Evolutionary conservation across 2,329 filamentous ascomycete species (phyloP).

Genomic region (Trichothecium roseum): DNA sequence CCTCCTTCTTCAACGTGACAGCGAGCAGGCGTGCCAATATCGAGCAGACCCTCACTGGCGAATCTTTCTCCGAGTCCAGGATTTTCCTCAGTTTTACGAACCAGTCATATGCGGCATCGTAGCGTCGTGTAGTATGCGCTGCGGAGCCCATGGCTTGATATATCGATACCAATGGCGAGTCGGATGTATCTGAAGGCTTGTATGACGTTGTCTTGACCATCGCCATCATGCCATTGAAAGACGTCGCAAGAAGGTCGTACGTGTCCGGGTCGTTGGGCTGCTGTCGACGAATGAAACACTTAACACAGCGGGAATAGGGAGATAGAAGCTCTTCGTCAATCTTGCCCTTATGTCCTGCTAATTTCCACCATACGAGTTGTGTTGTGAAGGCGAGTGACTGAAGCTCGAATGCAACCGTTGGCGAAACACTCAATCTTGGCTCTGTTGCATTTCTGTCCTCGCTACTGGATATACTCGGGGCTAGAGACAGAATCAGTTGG

Average conservation of each 20-base stretch:
- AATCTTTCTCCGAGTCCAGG: constrained; percentile 28
- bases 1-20: constrained; percentile 36
- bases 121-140: constrained; percentile 32
- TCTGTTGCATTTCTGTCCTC: constrained; percentile 49
- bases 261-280: constrained; percentile 24
- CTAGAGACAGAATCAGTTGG: constrained; percentile 53
- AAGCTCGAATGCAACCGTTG: constrained; percentile 48
- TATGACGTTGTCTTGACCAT: constrained; percentile 23
- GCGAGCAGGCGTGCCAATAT: constrained; percentile 45
- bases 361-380: constrained; percentile 54
- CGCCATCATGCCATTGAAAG: constrained; percentile 20
- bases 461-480: constrained; percentile 54
- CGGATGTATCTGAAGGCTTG: constrained; percentile 23
- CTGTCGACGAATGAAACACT: constrained; percentile 47
- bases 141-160: constrained; percentile 43
- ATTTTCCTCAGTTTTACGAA: constrained; percentile 32
- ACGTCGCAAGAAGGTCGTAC: constrained; percentile 20
- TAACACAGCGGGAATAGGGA: constrained; percentile 53
- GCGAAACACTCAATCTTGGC: constrained; percentile 41
- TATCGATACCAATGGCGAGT: constrained; percentile 33
- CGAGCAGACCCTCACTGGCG: constrained; percentile 39
- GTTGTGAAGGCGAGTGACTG: constrained; percentile 53
- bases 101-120: constrained; percentile 46
- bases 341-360: constrained; percentile 50
- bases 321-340: constrained; percentile 54